Base-by-base conservation (phyloP, 352 stramenopile genomes). In the Phytophthora sp. region DNA sequence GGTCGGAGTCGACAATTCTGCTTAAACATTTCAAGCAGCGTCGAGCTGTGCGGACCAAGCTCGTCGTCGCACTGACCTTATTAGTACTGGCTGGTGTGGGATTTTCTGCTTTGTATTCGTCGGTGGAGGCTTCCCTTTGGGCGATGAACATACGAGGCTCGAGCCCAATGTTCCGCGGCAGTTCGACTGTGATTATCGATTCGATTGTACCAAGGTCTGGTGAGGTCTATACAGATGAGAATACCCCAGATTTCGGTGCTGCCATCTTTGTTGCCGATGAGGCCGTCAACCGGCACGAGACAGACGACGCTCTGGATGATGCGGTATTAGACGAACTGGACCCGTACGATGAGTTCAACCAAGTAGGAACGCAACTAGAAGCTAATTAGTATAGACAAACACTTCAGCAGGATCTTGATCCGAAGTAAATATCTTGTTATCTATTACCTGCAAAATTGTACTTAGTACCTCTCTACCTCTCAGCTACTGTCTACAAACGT, bases 401-500 rank as follows among this genome's bases (percentile, higher is more conserved):
- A n/a, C n/a, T n/a, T n/a, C n/a, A n/a, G n/a, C n/a, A n/a, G n/a
- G n/a, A n/a, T n/a, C n/a, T n/a, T n/a, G n/a, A n/a, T 12, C 29
- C 24, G 35, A 62, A 4, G 8, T 18, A 33, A 53, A 66, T 27
- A 2, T 12, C 29, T 41, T 29, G 27, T 44, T 27, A 44, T 44
- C 47, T 44, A 44, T 56, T 54, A n/a, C n/a, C 23, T 44, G 13
- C 20, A 63, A 69, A 54, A 69, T 46, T 60, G 12, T n/a, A 6
- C 7, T 13, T 39, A 8, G 51, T 16, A 11, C n/a, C n/a, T n/a
- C n/a, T n/a, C n/a, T n/a, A n/a, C n/a, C n/a, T n/a, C n/a, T n/a
- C n/a, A n/a, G n/a, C n/a, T n/a, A n/a, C n/a, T n/a, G 12, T 52
- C 49, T 76, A 84, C 30, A 54, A 71, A 0, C 79, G 69, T 33